Evolutionary conservation across 169 alveolate species (phyloP), one percentile per base, ranked within the genome.

Genomic region (Cyclospora cayetanensis): DNA sequence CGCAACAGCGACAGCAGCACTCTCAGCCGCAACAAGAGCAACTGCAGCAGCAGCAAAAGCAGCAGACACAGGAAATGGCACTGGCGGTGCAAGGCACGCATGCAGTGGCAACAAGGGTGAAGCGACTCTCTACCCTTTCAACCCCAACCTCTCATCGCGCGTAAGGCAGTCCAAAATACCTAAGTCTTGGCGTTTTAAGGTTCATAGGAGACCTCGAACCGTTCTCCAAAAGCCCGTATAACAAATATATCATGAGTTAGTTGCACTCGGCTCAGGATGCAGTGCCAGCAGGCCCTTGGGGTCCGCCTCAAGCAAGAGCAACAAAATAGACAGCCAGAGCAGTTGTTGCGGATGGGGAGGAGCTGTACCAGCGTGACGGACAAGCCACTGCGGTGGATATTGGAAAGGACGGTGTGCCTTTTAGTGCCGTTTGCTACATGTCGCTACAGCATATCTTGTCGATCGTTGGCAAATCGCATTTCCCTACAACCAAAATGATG

Each of bases 291-390:
- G 70, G 34, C 70, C 31, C 70, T 46, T 15, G n/a, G 15, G 60
- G 7, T 46, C 7, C 11, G 34, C 70, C 9, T 22, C 11, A 55
- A 55, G n/a, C 70, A 55, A 0, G n/a, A 55, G 70, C 9, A 55
- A 34, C 70, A 55, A 34, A 27, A 55, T 27, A 35, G 31, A 35
- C 79, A 66, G 46, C 79, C n/a, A 42, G 46, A 66, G 46, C 79
- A 42, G 79, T 42, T 66, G 12, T 20, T 66, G 79, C 27, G 79
- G 42, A 27, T 1, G 0, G 79, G 42, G 43, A 66, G 42, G 43
- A 66, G 79, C 79, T 66, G 79, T 2, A 66, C 46, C 35, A 66
- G 79, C 35, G 35, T 66, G 20, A 66, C 79, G 12, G 79, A 66
- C 79, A 66, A 27, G 20, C 79, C 79, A 35, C 79, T 66, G 4